Evolutionary conservation across 345 rosid species (phyloP).

Genomic region (Chamaenerion angustifolium): DNA sequence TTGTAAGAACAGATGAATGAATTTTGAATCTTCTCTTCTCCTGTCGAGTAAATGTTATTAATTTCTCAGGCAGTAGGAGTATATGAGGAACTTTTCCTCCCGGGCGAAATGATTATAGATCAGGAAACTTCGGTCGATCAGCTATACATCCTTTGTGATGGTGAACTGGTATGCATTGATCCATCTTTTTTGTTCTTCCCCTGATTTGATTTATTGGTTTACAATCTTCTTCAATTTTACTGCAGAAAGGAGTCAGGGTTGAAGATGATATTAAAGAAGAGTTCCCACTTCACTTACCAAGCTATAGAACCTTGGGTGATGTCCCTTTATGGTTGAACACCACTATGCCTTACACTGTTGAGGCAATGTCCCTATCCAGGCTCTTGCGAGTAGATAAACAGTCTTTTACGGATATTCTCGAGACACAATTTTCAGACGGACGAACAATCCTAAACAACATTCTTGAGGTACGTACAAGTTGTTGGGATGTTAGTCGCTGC

Average conservation of each 20-base stretch:
- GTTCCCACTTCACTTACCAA: constrained; percentile 11
- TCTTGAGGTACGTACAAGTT: constrained; percentile 57
- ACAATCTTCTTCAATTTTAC: background rate
- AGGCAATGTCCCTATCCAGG: constrained; percentile 45
- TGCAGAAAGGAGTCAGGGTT: constrained; percentile 46
- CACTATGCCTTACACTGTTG: constrained; percentile 45
- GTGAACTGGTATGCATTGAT: constrained; percentile 41
- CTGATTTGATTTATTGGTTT: too few relatives aligned
- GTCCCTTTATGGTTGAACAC: constrained; percentile 58
- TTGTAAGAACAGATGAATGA: constrained; percentile 52
- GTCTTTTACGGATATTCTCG: constrained; percentile 55
- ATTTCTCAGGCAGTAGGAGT: constrained; percentile 66
- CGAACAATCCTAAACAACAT: constrained; percentile 57
- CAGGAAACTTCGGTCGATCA: constrained; percentile 63
- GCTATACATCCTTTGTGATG: constrained; percentile 63
- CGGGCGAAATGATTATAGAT: constrained; percentile 70
- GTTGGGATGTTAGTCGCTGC: too few relatives aligned
- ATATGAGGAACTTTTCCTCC: constrained; percentile 66
- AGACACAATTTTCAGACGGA: constrained; percentile 59
- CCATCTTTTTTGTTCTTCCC: background rate
- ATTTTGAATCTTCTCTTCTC: too few relatives aligned
- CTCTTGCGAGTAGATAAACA: constrained; percentile 56
- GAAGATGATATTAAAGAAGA: constrained; percentile 23
- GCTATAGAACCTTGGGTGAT: constrained; percentile 50
- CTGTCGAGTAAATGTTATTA: too few relatives aligned